Evolutionary conservation across 2,329 filamentous ascomycete genomes (phyloP), one percentile per base, ranked within the genome.

Genomic region (Fusarium sp.): DNA sequence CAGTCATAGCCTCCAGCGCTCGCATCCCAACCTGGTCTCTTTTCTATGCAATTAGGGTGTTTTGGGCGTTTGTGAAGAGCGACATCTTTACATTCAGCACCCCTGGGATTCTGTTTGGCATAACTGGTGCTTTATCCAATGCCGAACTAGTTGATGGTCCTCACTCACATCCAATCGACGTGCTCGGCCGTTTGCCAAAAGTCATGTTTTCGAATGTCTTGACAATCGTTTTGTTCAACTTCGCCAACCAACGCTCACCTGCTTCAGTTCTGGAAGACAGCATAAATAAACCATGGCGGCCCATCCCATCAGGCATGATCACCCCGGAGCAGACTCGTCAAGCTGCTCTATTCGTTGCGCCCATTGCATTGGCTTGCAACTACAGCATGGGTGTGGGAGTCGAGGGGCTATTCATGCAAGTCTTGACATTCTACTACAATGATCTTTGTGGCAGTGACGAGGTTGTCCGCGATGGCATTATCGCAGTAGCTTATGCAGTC

Each of bases 1-100:
- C 1, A 1, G 9, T 37, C 34, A 1, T 1, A 11, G 9, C 18
- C 0, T 11, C 34, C 34, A 0, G 11, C 16, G 0, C 34, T n/a
- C 16, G 34, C 16, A 4, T 37, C 5, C 5, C 34, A 37, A 1
- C 3, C 9, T n/a, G 34, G 9, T n/a, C 34, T n/a, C 34, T 11
- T 37, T n/a, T 11, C 3, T 37, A 37, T n/a, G 5, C 9, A 4
- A 37, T 37, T 0, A 37, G 2, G 18, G 34, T 37, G 16, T 7
- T 37, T 5, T 37, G 34, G 34, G 34, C 34, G n/a, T 37, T 37
- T 37, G 9, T n/a, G 0, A 37, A 37, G 34, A 37, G 34, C 34
- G 34, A 37, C 1, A 37, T 37, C 18, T 37, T 37, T 7, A 37
- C 34, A n/a, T 37, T 37, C 3, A 37, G 3, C 1, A n/a, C 34